Conservation (phyloP, 2,329 filamentous ascomycete genomes). For the Decorospora gaudefroyi region DNA sequence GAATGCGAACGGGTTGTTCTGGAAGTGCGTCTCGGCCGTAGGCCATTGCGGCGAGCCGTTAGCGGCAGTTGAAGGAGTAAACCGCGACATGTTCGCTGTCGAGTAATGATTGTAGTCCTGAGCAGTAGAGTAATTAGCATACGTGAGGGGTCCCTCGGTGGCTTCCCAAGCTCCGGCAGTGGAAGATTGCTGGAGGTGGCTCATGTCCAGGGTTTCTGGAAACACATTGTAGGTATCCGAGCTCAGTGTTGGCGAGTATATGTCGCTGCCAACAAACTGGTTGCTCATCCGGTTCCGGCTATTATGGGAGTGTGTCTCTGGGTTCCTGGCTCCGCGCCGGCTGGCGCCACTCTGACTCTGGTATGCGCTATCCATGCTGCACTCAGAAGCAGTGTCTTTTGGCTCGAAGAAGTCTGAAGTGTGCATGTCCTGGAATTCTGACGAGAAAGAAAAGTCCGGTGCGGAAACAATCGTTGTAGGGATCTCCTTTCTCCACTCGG, state of each 20-base stretch:
- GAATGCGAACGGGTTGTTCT: slow-evolving; percentile 34
- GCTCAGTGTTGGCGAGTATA: slow-evolving; percentile 46
- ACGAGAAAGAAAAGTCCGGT: slow-evolving; percentile 43
- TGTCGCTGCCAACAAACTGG: slow-evolving; percentile 38
- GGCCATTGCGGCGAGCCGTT: slow-evolving; percentile 33
- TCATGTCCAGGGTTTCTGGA: slow-evolving; percentile 41
- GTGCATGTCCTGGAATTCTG: slow-evolving; percentile 45
- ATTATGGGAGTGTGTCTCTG: slow-evolving; percentile 40
- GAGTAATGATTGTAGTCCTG: slow-evolving; percentile 44
- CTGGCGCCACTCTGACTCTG: slow-evolving; percentile 48
- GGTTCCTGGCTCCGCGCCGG: slow-evolving; percentile 36
- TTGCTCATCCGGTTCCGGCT: slow-evolving; percentile 35
- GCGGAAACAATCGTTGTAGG: slow-evolving; percentile 40
- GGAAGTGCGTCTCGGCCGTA: slow-evolving; percentile 33
- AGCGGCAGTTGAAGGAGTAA: slow-evolving; percentile 25
- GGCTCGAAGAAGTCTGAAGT: slow-evolving; percentile 41
- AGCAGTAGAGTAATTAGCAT: slow-evolving; percentile 47
- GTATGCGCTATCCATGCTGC: slow-evolving; percentile 52
- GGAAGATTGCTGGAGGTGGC: slow-evolving; percentile 39
- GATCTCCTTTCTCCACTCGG: slow-evolving; percentile 50
- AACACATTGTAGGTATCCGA: slow-evolving; percentile 44
- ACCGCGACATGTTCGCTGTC: slow-evolving; percentile 30
- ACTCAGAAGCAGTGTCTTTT: slow-evolving; percentile 48
- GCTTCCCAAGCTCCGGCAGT: slow-evolving; percentile 39
- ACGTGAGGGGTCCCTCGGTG: slow-evolving; percentile 39